phyloP scores from a whole-genome alignment of 2,329 filamentous ascomycete genomes.

The Ophiostoma himal-ulmi region DNA sequence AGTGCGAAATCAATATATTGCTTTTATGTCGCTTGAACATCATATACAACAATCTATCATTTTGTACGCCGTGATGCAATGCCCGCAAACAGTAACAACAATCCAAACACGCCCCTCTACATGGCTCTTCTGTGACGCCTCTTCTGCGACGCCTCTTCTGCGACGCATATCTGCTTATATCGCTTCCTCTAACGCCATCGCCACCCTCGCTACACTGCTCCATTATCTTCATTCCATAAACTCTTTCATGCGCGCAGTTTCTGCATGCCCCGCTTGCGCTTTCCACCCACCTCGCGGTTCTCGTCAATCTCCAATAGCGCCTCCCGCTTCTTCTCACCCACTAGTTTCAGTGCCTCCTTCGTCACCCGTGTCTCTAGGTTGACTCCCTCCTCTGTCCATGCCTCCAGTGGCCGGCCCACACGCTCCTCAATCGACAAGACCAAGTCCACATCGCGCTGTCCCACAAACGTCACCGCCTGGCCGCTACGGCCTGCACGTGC shows the following conservation, averaged over 20 bases:
- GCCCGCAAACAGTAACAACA: constrained; percentile 5
- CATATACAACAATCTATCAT: not conserved
- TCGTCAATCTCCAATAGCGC: constrained; percentile 88
- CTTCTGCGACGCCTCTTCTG: not conserved
- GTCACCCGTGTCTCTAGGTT: constrained; percentile 89
- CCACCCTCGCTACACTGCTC: not conserved
- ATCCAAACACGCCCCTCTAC: not conserved
- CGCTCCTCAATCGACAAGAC: constrained; percentile 84
- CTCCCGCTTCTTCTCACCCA: constrained; percentile 93
- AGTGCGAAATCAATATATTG: not conserved
- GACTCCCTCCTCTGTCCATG: constrained; percentile 84
- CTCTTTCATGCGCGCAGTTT: constrained; percentile 40
- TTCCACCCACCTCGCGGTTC: constrained; percentile 84
- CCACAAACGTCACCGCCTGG: constrained; percentile 79
- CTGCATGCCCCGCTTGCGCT: constrained; percentile 58
- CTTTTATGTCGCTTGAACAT: constrained; percentile 6
- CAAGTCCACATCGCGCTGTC: constrained; percentile 85
- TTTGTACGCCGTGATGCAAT: constrained; percentile 14
- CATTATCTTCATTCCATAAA: not conserved
- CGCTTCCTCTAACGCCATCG: not conserved
- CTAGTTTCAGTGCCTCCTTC: constrained; percentile 76
- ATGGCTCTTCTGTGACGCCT: not conserved
- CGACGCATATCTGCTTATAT: not conserved
- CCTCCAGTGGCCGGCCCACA: constrained; percentile 72
- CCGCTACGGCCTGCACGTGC: constrained; percentile 83